phyloP scores from a whole-genome alignment of 192 early-diverging fungal genomes.

The Linderina pennispora region DNA sequence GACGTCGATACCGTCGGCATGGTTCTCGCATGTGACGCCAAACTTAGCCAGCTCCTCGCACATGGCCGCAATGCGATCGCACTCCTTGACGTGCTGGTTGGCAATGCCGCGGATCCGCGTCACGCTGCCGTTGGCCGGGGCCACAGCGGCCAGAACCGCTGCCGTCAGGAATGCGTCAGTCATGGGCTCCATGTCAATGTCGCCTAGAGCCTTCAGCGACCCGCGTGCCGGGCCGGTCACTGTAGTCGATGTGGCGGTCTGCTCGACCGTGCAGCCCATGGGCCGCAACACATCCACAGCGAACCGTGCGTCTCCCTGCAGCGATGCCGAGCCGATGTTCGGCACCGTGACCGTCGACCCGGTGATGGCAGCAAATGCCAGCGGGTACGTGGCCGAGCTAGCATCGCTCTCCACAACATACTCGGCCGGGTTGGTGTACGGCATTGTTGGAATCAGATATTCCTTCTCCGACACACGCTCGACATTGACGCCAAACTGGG shows the following conservation, averaged over 20 bases:
- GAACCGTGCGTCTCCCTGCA: conserved; percentile 91
- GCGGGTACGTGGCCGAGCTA: conserved; percentile 93
- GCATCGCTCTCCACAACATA: conserved; percentile 97
- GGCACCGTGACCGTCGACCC: conserved; percentile 81
- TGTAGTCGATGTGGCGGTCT: conserved; percentile 84
- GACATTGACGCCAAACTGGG: conserved; percentile 81
- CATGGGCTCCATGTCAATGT: conserved; percentile 98
- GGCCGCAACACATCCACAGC: conserved; percentile 82
- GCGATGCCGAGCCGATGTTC: conserved; percentile 86
- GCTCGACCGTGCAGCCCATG: conserved; percentile 90
- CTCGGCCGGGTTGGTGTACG: conserved; percentile 74
- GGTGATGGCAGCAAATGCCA: conserved; percentile 95
- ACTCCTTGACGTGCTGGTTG: conserved; percentile 98
- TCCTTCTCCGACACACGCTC: conserved; percentile 66
- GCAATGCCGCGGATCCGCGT: conserved; percentile 93
- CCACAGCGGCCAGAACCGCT: conserved; percentile 85
- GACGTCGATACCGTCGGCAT: conserved; percentile 88
- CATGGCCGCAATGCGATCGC: conserved; percentile 96
- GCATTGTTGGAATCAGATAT: conserved; percentile 74
- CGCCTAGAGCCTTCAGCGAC: conserved; percentile 58
- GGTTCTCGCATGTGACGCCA: conserved; percentile 75
- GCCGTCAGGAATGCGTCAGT: conserved; percentile 99
- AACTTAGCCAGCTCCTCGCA: conserved; percentile 86
- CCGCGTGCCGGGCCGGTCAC: conserved; percentile 80
- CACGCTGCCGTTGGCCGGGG: conserved; percentile 51